Conservation (phyloP, 371 early-diverging fungal genomes). For the Smittium mucronatum region DNA sequence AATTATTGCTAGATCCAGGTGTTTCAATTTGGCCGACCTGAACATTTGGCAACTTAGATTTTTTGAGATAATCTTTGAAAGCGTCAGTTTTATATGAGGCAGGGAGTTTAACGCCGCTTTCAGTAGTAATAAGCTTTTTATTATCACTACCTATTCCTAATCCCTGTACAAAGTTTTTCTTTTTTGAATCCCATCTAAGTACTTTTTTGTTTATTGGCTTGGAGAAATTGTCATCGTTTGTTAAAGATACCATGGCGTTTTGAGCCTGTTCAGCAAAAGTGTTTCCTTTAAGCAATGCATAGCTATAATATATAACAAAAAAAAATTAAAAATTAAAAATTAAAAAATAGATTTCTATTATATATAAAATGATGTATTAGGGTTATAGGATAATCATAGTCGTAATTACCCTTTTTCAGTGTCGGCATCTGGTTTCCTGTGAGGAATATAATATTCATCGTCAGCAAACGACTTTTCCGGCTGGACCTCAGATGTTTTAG, state of each 20-base stretch:
- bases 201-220: constrained; percentile 23
- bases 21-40: constrained; percentile 79
- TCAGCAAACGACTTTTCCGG: constrained; percentile 45
- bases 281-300: constrained; percentile 57
- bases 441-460: constrained; percentile 77
- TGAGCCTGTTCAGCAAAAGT: constrained; percentile 73
- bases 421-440: constrained; percentile 69
- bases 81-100: constrained; percentile 79
- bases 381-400: no score
- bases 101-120: constrained; percentile 77
- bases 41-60: constrained; percentile 63
- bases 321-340: no score
- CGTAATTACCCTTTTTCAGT: constrained; percentile 71
- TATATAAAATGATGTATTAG: no score
- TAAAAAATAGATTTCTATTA: no score
- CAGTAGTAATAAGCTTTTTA: constrained; percentile 85
- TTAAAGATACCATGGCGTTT: constrained; percentile 63
- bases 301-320: background rate
- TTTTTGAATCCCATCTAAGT: constrained; percentile 88
- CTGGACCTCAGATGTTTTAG: constrained; percentile 19
- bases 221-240: constrained; percentile 30
- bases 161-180: constrained; percentile 77
- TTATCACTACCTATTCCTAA: constrained; percentile 85
- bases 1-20: constrained; percentile 20
- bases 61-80: constrained; percentile 72